Evolutionary conservation across 1,139 yeast genomes (phyloP).

Genomic region (Debaryomyces psychrophilus): DNA sequence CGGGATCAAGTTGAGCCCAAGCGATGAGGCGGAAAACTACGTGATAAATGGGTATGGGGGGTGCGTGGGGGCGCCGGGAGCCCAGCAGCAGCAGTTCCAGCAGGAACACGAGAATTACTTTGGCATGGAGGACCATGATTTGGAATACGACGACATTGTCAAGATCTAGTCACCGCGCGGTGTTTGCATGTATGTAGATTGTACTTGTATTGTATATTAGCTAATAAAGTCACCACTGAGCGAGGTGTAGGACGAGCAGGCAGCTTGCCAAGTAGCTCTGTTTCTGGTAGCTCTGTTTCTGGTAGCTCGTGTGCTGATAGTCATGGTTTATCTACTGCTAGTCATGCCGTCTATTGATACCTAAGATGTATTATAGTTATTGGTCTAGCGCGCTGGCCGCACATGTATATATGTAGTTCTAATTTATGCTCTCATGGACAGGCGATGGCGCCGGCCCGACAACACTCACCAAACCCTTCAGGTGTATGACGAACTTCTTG

Average conservation of each 20-base stretch:
- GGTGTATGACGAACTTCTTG: constrained; percentile 34
- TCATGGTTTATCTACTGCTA: too few species aligned
- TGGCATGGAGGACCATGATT: constrained; percentile 34
- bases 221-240: constrained; percentile 6
- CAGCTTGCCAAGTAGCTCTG: too few species aligned
- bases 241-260: too few species aligned
- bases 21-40: constrained; percentile 45
- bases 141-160: constrained; percentile 12
- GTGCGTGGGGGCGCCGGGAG: not conserved
- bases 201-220: constrained; percentile 10
- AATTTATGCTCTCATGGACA: not conserved
- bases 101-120: constrained; percentile 47
- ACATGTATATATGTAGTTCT: not conserved
- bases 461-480: constrained; percentile 38
- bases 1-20: constrained; percentile 34
- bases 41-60: constrained; percentile 43
- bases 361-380: too few species aligned
- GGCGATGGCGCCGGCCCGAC: not conserved
- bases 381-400: too few species aligned
- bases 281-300: too few species aligned
- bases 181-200: constrained; percentile 1
- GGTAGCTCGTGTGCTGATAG: too few species aligned
- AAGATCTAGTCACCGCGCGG: constrained; percentile 2
- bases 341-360: too few species aligned
- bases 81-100: constrained; percentile 21